Evolutionary conservation across 768 basidiomycete species (phyloP).

Genomic region (Trametes punicea): DNA sequence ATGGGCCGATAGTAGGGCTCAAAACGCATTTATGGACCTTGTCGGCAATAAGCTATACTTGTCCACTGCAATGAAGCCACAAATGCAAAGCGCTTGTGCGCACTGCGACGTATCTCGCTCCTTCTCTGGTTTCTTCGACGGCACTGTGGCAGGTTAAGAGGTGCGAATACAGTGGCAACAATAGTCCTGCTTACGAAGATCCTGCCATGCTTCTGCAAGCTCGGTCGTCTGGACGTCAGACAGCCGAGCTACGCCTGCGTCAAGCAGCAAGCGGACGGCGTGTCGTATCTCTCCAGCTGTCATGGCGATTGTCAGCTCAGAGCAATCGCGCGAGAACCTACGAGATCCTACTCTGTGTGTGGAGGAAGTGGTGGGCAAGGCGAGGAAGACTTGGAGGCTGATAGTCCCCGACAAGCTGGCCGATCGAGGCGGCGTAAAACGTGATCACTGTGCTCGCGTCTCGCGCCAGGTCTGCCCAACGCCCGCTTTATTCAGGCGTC

Average conservation of each 20-base stretch:
- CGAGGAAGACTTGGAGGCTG: constrained; percentile 67
- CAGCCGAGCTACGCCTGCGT: constrained; percentile 64
- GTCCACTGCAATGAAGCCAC: constrained; percentile 79
- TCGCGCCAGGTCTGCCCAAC: constrained; percentile 60
- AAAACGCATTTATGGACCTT: constrained; percentile 41
- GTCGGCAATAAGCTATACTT: constrained; percentile 74
- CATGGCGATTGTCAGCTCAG: neutral
- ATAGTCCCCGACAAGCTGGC: constrained; percentile 51
- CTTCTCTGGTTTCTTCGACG: constrained; percentile 40
- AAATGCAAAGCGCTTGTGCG: constrained; percentile 73
- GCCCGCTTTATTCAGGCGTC: constrained; percentile 2
- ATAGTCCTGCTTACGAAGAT: constrained; percentile 58
- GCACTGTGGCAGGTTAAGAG: neutral
- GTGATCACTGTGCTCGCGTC: constrained; percentile 70
- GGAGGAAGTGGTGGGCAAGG: constrained; percentile 75
- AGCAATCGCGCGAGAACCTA: neutral
- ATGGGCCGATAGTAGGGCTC: neutral
- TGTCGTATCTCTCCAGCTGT: constrained; percentile 67
- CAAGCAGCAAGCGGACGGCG: constrained; percentile 75
- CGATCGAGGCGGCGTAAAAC: constrained; percentile 76
- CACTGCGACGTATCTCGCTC: constrained; percentile 56
- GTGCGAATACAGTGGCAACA: too few species aligned
- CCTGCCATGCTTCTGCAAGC: constrained; percentile 62
- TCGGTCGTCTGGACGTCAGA: constrained; percentile 61
- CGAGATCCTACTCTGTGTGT: constrained; percentile 55